A percentile compares a stretch with the other conserved stretches of the same genome.
phyloP scores from a whole-genome alignment of 148 eudicot genomes.

The Euryodendron excelsum region DNA sequence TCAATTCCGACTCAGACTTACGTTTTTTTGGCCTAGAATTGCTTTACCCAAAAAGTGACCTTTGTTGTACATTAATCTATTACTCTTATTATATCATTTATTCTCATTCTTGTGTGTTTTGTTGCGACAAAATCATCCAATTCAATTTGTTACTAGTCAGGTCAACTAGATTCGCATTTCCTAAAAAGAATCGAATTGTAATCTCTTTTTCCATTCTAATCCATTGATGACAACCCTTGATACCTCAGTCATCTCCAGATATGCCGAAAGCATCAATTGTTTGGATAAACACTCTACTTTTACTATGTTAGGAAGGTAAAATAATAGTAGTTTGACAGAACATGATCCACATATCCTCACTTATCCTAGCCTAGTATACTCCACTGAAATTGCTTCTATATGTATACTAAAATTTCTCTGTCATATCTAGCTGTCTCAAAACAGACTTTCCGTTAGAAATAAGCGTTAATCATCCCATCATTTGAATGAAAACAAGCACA shows the following conservation, averaged over 20 bases:
- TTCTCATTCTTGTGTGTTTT: neutral
- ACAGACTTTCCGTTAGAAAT: no score
- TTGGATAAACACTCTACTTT: neutral
- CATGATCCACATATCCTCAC: neutral
- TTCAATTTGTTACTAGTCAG: neutral
- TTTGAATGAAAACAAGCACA: no score
- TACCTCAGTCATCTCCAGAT: no score
- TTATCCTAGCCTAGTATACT: neutral
- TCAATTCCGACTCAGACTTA: neutral
- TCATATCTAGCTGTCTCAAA: neutral
- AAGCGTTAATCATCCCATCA: neutral
- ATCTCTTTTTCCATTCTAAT: neutral
- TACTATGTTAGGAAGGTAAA: neutral
- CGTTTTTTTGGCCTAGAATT: neutral
- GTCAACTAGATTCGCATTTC: neutral
- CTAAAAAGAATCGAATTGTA: neutral
- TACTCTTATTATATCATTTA: neutral
- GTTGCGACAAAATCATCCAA: neutral
- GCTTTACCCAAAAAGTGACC: neutral
- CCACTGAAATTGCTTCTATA: neutral
- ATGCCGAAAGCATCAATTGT: slow-evolving; percentile 8
- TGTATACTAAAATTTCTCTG: neutral
- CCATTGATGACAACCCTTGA: neutral
- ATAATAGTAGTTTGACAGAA: neutral
- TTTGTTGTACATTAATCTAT: neutral